These are phyloP conservation scores for Liquidambar formosana DNA, from an alignment of 164 flowering plant species.

Conservation along the genomic window DNA sequence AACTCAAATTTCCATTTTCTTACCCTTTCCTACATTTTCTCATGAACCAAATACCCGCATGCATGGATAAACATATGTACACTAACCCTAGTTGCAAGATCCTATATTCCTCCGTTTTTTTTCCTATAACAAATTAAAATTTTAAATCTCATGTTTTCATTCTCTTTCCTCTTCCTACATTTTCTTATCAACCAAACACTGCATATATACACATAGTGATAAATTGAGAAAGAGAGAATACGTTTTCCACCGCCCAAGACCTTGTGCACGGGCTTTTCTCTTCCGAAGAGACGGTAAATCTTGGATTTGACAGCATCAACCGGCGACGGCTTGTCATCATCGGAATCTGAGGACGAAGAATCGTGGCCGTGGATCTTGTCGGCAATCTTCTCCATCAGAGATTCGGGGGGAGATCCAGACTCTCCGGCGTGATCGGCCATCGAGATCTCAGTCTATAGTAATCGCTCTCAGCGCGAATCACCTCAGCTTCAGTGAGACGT, in stretches of 20 bases:
- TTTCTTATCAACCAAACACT: neutral
- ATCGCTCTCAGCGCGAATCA: neutral
- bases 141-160: too few relatives aligned
- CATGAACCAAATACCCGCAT: neutral
- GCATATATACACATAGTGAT: neutral
- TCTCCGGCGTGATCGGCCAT: slow-evolving; percentile 30
- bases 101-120: too few relatives aligned
- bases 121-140: too few relatives aligned
- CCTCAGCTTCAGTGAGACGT: neutral
- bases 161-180: too few relatives aligned
- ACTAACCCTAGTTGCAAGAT: too few relatives aligned
- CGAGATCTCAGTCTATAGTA: neutral
- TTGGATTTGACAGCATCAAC: slow-evolving; percentile 30
- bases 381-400: slow-evolving; percentile 27
- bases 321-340: slow-evolving; percentile 23
- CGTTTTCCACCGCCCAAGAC: slow-evolving; percentile 67
- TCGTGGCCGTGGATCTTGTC: slow-evolving; percentile 31
- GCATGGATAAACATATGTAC: neutral
- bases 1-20: neutral
- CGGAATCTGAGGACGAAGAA: slow-evolving; percentile 47
- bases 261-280: slow-evolving; percentile 57
- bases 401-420: slow-evolving; percentile 7
- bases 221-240: slow-evolving; percentile 14
- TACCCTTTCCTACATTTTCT: neutral
- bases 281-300: slow-evolving; percentile 52